These are phyloP conservation scores for Zarea fungicola DNA, from an alignment of 2,329 filamentous ascomycete genomes.

Conservation along the genomic window DNA sequence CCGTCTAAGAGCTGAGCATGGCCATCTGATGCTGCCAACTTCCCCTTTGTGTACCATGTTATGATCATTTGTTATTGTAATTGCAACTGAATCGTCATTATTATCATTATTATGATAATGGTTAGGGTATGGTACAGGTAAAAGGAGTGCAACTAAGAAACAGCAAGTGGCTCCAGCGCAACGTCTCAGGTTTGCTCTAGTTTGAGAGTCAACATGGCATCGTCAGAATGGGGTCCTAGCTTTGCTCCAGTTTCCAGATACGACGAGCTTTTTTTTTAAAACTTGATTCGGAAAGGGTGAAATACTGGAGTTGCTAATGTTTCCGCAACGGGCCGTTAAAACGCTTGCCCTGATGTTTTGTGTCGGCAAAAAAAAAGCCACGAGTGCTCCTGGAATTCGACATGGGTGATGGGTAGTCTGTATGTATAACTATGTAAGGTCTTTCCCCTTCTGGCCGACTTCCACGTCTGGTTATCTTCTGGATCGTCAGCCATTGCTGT, in stretches of 20 bases:
- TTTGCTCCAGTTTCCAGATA: too few relatives aligned
- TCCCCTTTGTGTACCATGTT: neutral
- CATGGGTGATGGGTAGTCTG: too few relatives aligned
- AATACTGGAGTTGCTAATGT: neutral
- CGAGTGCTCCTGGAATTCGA: neutral
- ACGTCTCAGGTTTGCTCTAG: slow-evolving; percentile 10
- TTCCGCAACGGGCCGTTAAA: slow-evolving; percentile 8
- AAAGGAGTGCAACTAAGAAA: neutral
- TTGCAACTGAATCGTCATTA: neutral
- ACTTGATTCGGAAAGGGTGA: neutral
- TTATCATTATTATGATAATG: neutral
- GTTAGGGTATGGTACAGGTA: too few relatives aligned
- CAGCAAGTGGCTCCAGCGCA: neutral
- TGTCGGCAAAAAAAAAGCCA: neutral
- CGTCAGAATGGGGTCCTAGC: too few relatives aligned
- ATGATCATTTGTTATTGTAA: neutral
- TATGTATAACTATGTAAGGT: too few relatives aligned
- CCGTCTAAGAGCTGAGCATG: slow-evolving; percentile 3
- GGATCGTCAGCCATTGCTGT: slow-evolving; percentile 11
- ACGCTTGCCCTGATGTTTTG: slow-evolving; percentile 3
- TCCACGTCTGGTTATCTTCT: too few relatives aligned
- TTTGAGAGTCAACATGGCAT: too few relatives aligned
- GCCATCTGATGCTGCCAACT: slow-evolving; percentile 3
- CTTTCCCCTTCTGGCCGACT: too few relatives aligned
- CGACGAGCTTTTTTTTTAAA: too few relatives aligned